phyloP scores from a whole-genome alignment of 2,329 filamentous ascomycete genomes.

The Xylaria sp. region DNA sequence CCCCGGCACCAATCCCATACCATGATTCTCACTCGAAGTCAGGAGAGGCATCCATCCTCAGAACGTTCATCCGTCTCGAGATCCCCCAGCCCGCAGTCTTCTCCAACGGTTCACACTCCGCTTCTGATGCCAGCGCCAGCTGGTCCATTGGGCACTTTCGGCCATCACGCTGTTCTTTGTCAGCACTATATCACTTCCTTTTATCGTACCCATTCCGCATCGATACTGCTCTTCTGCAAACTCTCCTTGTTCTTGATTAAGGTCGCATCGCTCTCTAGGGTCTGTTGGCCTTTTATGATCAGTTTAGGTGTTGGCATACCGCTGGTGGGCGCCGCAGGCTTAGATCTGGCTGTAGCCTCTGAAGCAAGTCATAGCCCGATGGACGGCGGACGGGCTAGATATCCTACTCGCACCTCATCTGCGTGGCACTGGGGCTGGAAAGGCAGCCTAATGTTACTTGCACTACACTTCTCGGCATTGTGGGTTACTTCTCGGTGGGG shows the following conservation, averaged over 20 bases:
- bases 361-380: constrained; percentile 31
- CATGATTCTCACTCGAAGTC: constrained; percentile 56
- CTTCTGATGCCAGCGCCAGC: constrained; percentile 63
- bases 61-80: constrained; percentile 43
- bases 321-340: constrained; percentile 72
- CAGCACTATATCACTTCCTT: constrained; percentile 52
- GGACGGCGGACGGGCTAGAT: constrained; percentile 33
- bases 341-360: constrained; percentile 66
- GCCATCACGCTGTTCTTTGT: constrained; percentile 50
- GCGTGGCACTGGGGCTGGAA: constrained; percentile 50
- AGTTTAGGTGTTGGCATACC: constrained; percentile 72
- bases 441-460: constrained; percentile 48
- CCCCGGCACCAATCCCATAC: constrained; percentile 49
- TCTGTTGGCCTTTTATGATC: constrained; percentile 78
- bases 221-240: constrained; percentile 57
- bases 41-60: constrained; percentile 51
- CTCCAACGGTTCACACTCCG: constrained; percentile 46
- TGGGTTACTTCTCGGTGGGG: constrained; percentile 48
- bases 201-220: constrained; percentile 46
- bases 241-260: constrained; percentile 75
- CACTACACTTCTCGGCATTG: constrained; percentile 51
- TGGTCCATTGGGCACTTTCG: constrained; percentile 40
- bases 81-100: constrained; percentile 36
- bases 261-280: constrained; percentile 69
- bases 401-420: constrained; percentile 22